Evolutionary conservation across 495 filamentous ascomycete genomes (phyloP).

Genomic region (Podospora pseudocomata): DNA sequence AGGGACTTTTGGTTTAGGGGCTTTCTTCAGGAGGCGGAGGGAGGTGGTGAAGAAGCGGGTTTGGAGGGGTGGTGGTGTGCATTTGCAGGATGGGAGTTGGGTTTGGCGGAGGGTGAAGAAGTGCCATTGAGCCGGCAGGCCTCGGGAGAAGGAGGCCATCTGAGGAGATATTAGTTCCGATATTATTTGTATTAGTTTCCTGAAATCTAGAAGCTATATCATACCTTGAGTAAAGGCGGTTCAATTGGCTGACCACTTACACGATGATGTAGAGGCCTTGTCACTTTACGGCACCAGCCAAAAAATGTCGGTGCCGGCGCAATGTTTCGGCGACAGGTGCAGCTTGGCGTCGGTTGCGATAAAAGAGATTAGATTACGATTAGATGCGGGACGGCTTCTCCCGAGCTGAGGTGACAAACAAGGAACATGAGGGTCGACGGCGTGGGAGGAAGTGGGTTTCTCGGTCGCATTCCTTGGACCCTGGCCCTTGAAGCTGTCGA

Average conservation of each 20-base stretch:
- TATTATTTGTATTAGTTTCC: not conserved
- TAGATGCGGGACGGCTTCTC: not conserved
- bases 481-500: not conserved
- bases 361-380: not conserved
- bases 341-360: not conserved
- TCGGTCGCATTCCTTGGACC: not conserved
- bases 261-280: not conserved
- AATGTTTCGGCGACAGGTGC: slow-evolving; percentile 11
- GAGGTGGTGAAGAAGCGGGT: slow-evolving; percentile 12
- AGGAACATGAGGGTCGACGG: not conserved
- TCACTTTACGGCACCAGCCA: not conserved
- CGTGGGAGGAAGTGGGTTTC: not conserved
- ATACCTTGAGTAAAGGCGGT: not conserved
- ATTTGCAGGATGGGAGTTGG: slow-evolving; percentile 4
- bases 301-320: slow-evolving; percentile 12
- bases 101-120: slow-evolving; percentile 19
- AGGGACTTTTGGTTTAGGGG: slow-evolving; percentile 3
- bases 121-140: slow-evolving; percentile 16
- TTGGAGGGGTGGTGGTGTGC: slow-evolving; percentile 10
- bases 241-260: not conserved
- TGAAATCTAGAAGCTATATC: not conserved
- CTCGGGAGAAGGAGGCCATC: slow-evolving; percentile 29
- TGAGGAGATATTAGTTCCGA: not conserved
- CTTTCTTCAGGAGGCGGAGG: slow-evolving; percentile 20
- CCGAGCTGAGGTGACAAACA: not conserved